Evolutionary conservation across 2,329 filamentous ascomycete genomes (phyloP).

Genomic region (Kalaharituber pfeilii): DNA sequence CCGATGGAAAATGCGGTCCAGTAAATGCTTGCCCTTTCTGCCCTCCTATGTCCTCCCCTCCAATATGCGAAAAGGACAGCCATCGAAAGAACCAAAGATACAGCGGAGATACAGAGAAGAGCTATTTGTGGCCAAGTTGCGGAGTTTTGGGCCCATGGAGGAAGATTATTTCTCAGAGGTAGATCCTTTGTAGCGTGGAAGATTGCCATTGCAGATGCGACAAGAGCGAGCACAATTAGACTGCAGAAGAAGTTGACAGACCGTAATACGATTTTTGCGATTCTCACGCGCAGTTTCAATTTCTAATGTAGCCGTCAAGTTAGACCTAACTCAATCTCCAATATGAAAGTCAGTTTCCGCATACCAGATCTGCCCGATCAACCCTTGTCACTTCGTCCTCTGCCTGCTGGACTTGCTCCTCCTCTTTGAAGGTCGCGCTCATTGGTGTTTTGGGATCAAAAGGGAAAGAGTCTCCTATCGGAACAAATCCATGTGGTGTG

Average conservation of each 20-base stretch:
- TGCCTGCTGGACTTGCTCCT: slow-evolving; percentile 48
- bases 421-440: slow-evolving; percentile 82
- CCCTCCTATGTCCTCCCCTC: slow-evolving; percentile 68
- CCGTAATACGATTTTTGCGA: slow-evolving; percentile 90
- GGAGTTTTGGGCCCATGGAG: slow-evolving; percentile 66
- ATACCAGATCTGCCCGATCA: slow-evolving; percentile 15
- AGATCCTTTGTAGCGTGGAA: slow-evolving; percentile 75
- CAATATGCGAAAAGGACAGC: slow-evolving; percentile 72
- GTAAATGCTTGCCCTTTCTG: slow-evolving; percentile 86
- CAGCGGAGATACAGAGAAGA: slow-evolving; percentile 57
- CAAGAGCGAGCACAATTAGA: slow-evolving; percentile 80
- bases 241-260: slow-evolving; percentile 94
- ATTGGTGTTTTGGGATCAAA: slow-evolving; percentile 35
- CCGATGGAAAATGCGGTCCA: slow-evolving; percentile 86
- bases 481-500: slow-evolving; percentile 42
- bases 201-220: slow-evolving; percentile 73
- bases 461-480: background rate
- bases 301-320: slow-evolving; percentile 5
- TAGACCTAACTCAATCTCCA: background rate
- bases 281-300: slow-evolving; percentile 39
- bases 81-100: slow-evolving; percentile 66
- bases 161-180: slow-evolving; percentile 59
- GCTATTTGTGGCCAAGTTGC: slow-evolving; percentile 79
- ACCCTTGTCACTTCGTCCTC: slow-evolving; percentile 67
- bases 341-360: background rate